Base-by-base conservation (phyloP, 2,329 filamentous ascomycete genomes). In the Hypoxylon sp. region DNA sequence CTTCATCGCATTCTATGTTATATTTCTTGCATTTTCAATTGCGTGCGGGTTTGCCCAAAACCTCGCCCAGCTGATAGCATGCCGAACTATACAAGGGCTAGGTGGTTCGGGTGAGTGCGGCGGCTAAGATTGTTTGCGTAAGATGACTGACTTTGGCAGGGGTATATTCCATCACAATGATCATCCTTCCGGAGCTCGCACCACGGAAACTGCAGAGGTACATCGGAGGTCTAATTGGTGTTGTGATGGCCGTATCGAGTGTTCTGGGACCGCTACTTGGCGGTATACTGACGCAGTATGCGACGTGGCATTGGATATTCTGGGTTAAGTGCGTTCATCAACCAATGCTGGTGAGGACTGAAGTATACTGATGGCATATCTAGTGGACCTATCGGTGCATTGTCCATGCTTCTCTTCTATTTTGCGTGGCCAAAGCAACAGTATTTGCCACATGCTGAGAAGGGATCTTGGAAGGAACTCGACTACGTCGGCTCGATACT, bases 1-100 rank as follows among this genome's bases (percentile, higher is more conserved):
- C 10, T 87, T 87, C 69, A 65, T 85, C 9, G 75, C 76, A 1
- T 84, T 84, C 30, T 87, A 84, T 68, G 56, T 84, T 43, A 74
- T 89, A 17, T 90, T 90, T 69, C 79, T 88, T 57, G 80, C 75
- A 30, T 89, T 88, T 70, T 89, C 87, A 0, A 72, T 89, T 2
- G 87, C 80, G 2, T 88, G 87, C 70, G 87, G 83, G 0, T 84
- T 83, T 64, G 77, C 83, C 5, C 71, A 78, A 52, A 80, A 62
- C 19, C 69, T 87, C 46, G 70, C 75, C 6, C 81, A 87, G 72
- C 79, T 87, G n/a, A 82, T 87, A 59, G 79, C 79, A 2, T 84
- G 82, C 63, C 81, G 85, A 19, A 80, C 83, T 1, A 67, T 86
- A 2, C 85, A 87, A 69, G 86, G 86, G 0, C 63, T 87, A 10